Evolutionary conservation across 176 grass and related monocot genomes (phyloP), one percentile per base, ranked within the genome.

Genomic region (Coix lacrymajobi): DNA sequence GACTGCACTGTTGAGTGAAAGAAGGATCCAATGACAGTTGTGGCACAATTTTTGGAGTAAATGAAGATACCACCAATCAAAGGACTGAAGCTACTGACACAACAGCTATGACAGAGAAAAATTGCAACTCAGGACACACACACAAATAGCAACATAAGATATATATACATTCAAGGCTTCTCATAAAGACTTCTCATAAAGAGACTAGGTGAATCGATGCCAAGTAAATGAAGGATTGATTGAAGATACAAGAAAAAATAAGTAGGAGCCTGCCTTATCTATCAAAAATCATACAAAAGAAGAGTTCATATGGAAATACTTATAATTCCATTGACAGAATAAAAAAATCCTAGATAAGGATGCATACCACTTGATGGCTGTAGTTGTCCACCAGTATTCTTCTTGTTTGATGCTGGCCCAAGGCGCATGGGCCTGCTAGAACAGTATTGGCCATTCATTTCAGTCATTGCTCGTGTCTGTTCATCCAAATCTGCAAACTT

Each of bases 401-500:
- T 97, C 73, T 93, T 97, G 68, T 71, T 91, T 15, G 91, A 79
- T 72, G 94, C 91, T 5, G 91, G 78, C 36, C 94, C 94, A 77
- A 91, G 76, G 22, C 94, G 80, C 91, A 97, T 97, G 24, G 91
- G 77, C 48, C 94, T 91, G 36, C 80, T 87, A 29, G 90, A 93
- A 65, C 91, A 88, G 33, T 85, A 91, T 25, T 78, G 56, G 32
- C 94, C 94, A 87, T 97, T 97, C 94, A 97, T 97, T 83, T 97
- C 94, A 52, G 88, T 85, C 94, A 97, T 91, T 71, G 94, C 91
- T 58, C 86, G 77, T 49, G 85, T 87, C 57, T 92, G 84, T 77
- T 97, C 95, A 79, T 43, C 73, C 13, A 40, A 30, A 83, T 97
- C 88, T 40, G 81, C 81, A 87, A 97, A 97, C 79, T 77, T 86